Conservation (phyloP, 192 early-diverging fungal species). For the Coemansia nantahalensis region DNA sequence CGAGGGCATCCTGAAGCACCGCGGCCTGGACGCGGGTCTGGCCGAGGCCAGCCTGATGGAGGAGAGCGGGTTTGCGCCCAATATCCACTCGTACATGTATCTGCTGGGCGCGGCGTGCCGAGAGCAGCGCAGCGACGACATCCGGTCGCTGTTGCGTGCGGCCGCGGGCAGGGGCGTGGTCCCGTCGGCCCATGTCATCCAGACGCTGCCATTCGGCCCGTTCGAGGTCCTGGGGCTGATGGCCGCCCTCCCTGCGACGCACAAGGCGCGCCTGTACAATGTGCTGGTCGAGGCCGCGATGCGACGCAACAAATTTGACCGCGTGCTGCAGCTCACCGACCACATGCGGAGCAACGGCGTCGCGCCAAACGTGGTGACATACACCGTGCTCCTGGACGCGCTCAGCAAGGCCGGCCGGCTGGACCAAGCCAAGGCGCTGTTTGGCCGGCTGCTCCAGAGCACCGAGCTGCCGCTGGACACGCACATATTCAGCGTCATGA, state of each 20-base stretch:
- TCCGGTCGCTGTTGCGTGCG: constrained; percentile 11
- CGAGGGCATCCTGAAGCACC: constrained; percentile 19
- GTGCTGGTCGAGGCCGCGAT: constrained; percentile 28
- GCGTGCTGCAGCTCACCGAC: constrained; percentile 28
- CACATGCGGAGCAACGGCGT: constrained; percentile 31
- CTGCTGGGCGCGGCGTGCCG: constrained; percentile 23
- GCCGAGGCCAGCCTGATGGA: constrained; percentile 36
- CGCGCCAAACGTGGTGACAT: constrained; percentile 37
- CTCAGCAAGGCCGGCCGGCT: constrained; percentile 41
- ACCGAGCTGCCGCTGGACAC: constrained; percentile 24
- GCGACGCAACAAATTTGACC: constrained; percentile 32
- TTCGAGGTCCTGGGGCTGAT: constrained; percentile 25
- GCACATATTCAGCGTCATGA: constrained; percentile 43
- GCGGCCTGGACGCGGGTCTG: constrained; percentile 26
- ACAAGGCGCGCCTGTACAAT: constrained; percentile 39
- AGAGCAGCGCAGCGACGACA: constrained; percentile 20
- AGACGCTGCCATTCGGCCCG: constrained; percentile 18
- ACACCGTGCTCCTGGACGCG: constrained; percentile 41
- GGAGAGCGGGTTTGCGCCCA: constrained; percentile 20
- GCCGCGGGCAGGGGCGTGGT: constrained; percentile 19
- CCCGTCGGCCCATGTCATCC: constrained; percentile 23
- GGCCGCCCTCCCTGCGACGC: constrained; percentile 2
- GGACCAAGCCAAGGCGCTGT: constrained; percentile 37
- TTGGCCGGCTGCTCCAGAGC: constrained; percentile 12
- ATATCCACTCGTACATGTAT: constrained; percentile 28